Conservation (phyloP, 352 stramenopile genomes). For the Globisporangium takayamanum region DNA sequence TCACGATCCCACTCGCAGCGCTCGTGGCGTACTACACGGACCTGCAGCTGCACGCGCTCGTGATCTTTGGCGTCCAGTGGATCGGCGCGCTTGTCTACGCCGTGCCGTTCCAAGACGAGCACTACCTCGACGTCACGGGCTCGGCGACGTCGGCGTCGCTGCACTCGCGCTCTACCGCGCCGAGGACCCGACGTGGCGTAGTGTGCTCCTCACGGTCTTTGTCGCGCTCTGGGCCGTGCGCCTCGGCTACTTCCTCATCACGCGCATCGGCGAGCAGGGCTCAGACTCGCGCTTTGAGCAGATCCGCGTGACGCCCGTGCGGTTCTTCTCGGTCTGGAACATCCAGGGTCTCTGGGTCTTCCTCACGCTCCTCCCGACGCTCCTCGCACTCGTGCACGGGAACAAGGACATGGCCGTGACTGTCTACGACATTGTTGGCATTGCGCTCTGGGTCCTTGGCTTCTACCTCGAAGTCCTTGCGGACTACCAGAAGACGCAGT, state of each 20-base stretch:
- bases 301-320: slow-evolving; percentile 51
- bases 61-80: slow-evolving; percentile 58
- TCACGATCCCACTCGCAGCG: slow-evolving; percentile 31
- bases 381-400: slow-evolving; percentile 38
- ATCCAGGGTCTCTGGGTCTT: slow-evolving; percentile 78
- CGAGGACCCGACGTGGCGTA: slow-evolving; percentile 35
- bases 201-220: slow-evolving; percentile 47
- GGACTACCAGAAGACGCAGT: slow-evolving; percentile 80
- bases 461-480: slow-evolving; percentile 71
- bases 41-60: slow-evolving; percentile 36
- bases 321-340: slow-evolving; percentile 71
- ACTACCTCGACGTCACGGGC: slow-evolving; percentile 72
- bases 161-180: slow-evolving; percentile 27
- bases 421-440: slow-evolving; percentile 31
- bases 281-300: slow-evolving; percentile 64
- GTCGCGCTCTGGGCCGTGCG: slow-evolving; percentile 61
- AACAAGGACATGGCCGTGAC: slow-evolving; percentile 20
- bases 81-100: slow-evolving; percentile 46
- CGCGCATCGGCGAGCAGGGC: slow-evolving; percentile 51
- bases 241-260: slow-evolving; percentile 67
- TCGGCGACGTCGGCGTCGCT: slow-evolving; percentile 48
- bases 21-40: slow-evolving; percentile 30
- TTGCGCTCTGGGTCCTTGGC: slow-evolving; percentile 54
- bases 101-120: slow-evolving; percentile 59
- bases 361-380: slow-evolving; percentile 55